A percentile compares a stretch with the other conserved stretches of the same genome.
These are phyloP conservation scores for Phytophthora palmivora DNA, from an alignment of 352 stramenopile species.

Conservation along the genomic window DNA sequence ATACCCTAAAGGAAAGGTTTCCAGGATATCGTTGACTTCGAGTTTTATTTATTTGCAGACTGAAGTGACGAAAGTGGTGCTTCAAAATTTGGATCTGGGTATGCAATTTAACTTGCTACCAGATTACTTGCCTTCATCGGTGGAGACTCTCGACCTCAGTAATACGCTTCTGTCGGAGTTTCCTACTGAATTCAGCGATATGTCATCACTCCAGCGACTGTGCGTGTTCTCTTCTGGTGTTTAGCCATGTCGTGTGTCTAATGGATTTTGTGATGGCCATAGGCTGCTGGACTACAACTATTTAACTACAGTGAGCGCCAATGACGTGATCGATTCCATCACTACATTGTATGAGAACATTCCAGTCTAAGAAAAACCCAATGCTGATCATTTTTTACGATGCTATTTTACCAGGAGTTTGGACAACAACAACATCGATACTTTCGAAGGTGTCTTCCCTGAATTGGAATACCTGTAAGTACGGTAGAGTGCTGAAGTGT, in stretches of 20 bases:
- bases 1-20: conserved; percentile 15
- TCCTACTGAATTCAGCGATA: conserved; percentile 5
- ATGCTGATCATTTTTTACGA: neutral
- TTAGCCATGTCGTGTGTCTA: neutral
- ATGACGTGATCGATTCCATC: conserved; percentile 8
- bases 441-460: conserved; percentile 3
- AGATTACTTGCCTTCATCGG: conserved; percentile 11
- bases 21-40: conserved; percentile 12
- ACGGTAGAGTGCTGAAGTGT: neutral
- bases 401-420: neutral
- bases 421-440: conserved; percentile 7
- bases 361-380: neutral
- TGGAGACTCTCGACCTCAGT: conserved; percentile 8
- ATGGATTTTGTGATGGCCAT: neutral
- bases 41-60: conserved; percentile 10
- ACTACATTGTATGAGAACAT: conserved; percentile 13
- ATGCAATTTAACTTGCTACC: conserved; percentile 9
- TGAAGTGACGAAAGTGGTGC: conserved; percentile 7
- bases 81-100: conserved; percentile 11
- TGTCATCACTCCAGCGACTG: conserved; percentile 14
- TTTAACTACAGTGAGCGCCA: conserved; percentile 2
- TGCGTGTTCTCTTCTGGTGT: neutral
- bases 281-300: conserved; percentile 20
- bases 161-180: conserved; percentile 7
- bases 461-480: conserved; percentile 3